Evolutionary conservation across 768 basidiomycete genomes (phyloP), one percentile per base, ranked within the genome.

Genomic region (Tephrocybe sp.): DNA sequence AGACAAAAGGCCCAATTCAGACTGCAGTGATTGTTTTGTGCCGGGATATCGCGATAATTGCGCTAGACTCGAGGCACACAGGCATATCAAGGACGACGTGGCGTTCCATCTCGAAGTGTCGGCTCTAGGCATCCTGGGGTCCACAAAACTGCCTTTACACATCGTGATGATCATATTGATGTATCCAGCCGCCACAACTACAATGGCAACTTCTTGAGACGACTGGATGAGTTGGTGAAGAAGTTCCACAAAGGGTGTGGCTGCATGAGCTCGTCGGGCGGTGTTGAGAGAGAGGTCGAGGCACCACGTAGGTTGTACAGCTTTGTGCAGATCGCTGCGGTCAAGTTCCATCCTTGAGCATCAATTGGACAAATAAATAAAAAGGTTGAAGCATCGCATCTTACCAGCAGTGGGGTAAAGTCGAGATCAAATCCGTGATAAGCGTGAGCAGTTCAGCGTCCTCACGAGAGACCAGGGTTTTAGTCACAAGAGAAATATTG

Each of bases 21-120:
- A 16, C 10, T 15, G 6, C 43, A 44, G 16, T 13, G 13, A 30
- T 7, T 31, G 4, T 5, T 18, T 13, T 18, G 33, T 18, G 30
- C 16, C 37, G 23, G 39, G 36, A 30, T 48, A 41, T 13, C 3
- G n/a, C 23, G 46, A 29, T 39, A 38, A 29, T 36, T 36, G 24
- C 23, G 18, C 25, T 22, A 38, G 12, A 21, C 16, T 38, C 13
- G 27, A 30, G 15, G 39, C 39, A 15, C 21, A 40, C 8, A 27
- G n/a, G 11, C 33, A 2, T n/a, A 48, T 48, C n/a, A 48, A 27
- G 4, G 22, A 18, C 11, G 46, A 18, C 15, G 36, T 48, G 18
- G 46, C 46, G 18, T 39, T 39, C 46, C 46, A 48, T 18, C 22
- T 38, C 5, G 46, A 48, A 6, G 46, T 48, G 23, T 48, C 46